A percentile compares a stretch with the other conserved stretches of the same genome.
Conservation (phyloP, 1,139 yeast genomes). For the Diutina siamensis region DNA sequence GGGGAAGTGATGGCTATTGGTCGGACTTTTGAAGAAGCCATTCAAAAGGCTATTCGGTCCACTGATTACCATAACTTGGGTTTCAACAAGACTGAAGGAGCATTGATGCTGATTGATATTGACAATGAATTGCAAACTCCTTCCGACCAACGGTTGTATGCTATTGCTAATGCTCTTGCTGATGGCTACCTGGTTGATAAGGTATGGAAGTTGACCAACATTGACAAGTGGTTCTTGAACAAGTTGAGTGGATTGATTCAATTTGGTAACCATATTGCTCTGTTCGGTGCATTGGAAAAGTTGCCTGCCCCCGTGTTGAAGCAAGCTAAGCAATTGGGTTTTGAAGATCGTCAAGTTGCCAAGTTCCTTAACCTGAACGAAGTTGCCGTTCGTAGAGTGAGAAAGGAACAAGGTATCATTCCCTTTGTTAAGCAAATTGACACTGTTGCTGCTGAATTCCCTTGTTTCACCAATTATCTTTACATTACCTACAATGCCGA, state of each 20-base stretch:
- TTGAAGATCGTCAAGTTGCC: conserved; percentile 95
- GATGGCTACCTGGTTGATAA: conserved; percentile 86
- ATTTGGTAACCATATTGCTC: conserved; percentile 53
- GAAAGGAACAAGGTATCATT: conserved; percentile 78
- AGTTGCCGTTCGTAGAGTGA: conserved; percentile 81
- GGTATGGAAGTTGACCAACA: conserved; percentile 85
- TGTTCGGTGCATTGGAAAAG: conserved; percentile 47
- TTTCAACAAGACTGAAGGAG: conserved; percentile 69
- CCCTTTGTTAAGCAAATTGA: conserved; percentile 97
- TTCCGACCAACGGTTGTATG: conserved; percentile 91
- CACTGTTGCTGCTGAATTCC: conserved; percentile 99
- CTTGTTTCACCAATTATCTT: conserved; percentile 90
- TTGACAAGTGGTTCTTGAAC: conserved; percentile 95
- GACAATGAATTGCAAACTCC: conserved; percentile 91
- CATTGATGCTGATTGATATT: conserved; percentile 79
- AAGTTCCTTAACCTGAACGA: conserved; percentile 83
- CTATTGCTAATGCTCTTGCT: conserved; percentile 84
- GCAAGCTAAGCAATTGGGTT: conserved; percentile 94
- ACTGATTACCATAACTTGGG: conserved; percentile 94
- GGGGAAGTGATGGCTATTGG: conserved; percentile 99
- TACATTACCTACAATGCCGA: conserved; percentile 95
- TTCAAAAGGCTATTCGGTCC: conserved; percentile 95
- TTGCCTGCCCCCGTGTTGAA: conserved; percentile 52
- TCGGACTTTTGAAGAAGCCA: conserved; percentile 95
- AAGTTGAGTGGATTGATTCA: conserved; percentile 64